phyloP scores from a whole-genome alignment of 2,329 filamentous ascomycete genomes.

The Fusarium sp. region DNA sequence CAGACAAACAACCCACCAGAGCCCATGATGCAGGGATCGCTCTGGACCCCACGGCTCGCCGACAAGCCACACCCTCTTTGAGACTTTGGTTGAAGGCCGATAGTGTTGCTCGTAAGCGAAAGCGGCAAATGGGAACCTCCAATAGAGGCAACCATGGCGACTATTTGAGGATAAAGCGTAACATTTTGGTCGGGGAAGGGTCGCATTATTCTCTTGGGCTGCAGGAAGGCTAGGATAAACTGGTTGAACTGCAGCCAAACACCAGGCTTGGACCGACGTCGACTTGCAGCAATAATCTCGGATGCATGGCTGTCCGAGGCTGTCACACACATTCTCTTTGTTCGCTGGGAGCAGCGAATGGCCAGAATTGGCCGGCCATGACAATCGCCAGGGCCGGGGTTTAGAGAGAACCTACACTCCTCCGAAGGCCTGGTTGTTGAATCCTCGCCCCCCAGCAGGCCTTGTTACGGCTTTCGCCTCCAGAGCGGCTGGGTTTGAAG shows the following conservation, averaged over 20 bases:
- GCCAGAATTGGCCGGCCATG: constrained; percentile 18
- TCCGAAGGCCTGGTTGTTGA: neutral
- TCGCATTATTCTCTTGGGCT: constrained; percentile 25
- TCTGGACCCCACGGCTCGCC: constrained; percentile 26
- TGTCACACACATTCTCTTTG: constrained; percentile 39
- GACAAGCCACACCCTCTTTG: constrained; percentile 32
- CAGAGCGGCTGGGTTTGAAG: neutral
- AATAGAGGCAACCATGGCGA: constrained; percentile 31
- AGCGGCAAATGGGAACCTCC: constrained; percentile 31
- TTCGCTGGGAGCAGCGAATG: constrained; percentile 25
- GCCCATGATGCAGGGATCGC: constrained; percentile 31
- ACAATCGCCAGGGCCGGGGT: constrained; percentile 32
- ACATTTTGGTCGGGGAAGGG: constrained; percentile 22
- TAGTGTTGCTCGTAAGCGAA: constrained; percentile 26
- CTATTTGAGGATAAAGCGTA: constrained; percentile 8
- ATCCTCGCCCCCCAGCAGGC: neutral
- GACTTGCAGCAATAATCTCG: constrained; percentile 47
- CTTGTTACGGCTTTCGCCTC: neutral
- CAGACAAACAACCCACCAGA: constrained; percentile 9
- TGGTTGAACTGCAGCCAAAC: constrained; percentile 29
- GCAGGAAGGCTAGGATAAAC: constrained; percentile 28
- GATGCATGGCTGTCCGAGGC: constrained; percentile 42
- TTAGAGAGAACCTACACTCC: neutral
- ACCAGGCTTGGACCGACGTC: constrained; percentile 24
- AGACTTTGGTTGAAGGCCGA: constrained; percentile 26